These are phyloP conservation scores for Phytophthora sansomeana DNA, from an alignment of 352 stramenopile species.

Conservation along the genomic window DNA sequence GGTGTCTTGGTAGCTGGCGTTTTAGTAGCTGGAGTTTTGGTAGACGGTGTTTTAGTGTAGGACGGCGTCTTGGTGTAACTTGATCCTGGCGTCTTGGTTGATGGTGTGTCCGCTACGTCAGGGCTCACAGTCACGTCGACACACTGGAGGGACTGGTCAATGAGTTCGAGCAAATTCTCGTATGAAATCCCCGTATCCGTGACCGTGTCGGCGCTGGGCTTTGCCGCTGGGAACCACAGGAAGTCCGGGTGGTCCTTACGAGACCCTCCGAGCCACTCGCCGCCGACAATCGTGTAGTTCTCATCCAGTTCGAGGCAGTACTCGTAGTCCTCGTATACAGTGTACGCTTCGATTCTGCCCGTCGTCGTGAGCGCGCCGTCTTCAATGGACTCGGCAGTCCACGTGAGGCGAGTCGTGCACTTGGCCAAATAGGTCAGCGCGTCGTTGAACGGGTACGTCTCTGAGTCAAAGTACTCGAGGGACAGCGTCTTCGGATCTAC, in stretches of 20 bases:
- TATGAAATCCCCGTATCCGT: constrained; percentile 36
- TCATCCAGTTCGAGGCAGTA: constrained; percentile 53
- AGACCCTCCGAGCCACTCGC: constrained; percentile 47
- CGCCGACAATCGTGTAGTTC: constrained; percentile 52
- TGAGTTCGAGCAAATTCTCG: constrained; percentile 22
- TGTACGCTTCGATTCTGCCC: constrained; percentile 39
- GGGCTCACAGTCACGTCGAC: constrained; percentile 29
- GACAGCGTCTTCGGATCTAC: constrained; percentile 36
- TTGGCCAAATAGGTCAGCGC: constrained; percentile 44
- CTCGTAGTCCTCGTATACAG: constrained; percentile 44
- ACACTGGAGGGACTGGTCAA: constrained; percentile 28
- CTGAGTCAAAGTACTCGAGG: constrained; percentile 41
- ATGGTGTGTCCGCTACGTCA: constrained; percentile 12
- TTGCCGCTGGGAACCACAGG: constrained; percentile 43
- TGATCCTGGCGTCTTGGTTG: constrained; percentile 24
- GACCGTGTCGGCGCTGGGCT: constrained; percentile 33
- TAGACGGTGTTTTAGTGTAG: constrained; percentile 21
- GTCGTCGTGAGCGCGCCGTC: constrained; percentile 45
- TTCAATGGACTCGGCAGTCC: constrained; percentile 54
- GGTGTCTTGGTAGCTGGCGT: constrained; percentile 18
- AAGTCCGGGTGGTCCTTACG: constrained; percentile 48
- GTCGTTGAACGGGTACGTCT: constrained; percentile 64
- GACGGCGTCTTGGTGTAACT: constrained; percentile 23
- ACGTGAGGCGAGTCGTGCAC: constrained; percentile 52
- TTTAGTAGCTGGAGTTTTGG: constrained; percentile 19